phyloP scores from a whole-genome alignment of 2,329 filamentous ascomycete species.

The Chalaropsis ovoidea region DNA sequence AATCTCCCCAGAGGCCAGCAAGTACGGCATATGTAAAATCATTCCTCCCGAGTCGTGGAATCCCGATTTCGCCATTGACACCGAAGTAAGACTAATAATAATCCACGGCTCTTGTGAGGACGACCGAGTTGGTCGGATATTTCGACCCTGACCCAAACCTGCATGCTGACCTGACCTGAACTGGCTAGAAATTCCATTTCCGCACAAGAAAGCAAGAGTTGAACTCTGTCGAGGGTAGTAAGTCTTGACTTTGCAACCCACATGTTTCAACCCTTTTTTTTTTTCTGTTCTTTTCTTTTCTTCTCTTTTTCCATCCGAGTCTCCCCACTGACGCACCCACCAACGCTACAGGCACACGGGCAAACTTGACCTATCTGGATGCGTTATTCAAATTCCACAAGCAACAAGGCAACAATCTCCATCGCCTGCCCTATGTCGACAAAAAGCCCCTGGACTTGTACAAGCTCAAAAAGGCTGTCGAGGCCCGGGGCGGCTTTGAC shows the following conservation, averaged over 20 bases:
- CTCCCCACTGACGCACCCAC: slow-evolving; percentile 12
- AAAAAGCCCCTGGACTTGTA: slow-evolving; percentile 95
- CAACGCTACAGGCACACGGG: slow-evolving; percentile 61
- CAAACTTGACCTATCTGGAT: slow-evolving; percentile 92
- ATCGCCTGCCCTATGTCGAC: slow-evolving; percentile 90
- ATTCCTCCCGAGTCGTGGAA: slow-evolving; percentile 92
- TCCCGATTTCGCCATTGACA: slow-evolving; percentile 90
- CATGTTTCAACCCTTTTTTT: neutral
- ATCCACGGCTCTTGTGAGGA: neutral
- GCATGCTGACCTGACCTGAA: slow-evolving; percentile 27
- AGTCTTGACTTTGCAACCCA: slow-evolving; percentile 32
- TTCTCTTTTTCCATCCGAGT: neutral
- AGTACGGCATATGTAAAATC: slow-evolving; percentile 91
- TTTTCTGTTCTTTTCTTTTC: neutral
- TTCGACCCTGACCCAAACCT: neutral
- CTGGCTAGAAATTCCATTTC: slow-evolving; percentile 78
- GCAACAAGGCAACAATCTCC: slow-evolving; percentile 87
- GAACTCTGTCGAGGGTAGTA: slow-evolving; percentile 97
- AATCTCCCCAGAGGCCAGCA: slow-evolving; percentile 72
- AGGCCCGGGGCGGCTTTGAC: slow-evolving; percentile 87
- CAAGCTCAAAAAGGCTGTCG: slow-evolving; percentile 91
- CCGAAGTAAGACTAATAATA: slow-evolving; percentile 54
- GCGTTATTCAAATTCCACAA: slow-evolving; percentile 94
- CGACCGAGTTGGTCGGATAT: neutral
- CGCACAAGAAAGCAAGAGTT: slow-evolving; percentile 90